Evolutionary conservation across 2,329 filamentous ascomycete genomes (phyloP).

Genomic region (Coleophoma crateriformis): DNA sequence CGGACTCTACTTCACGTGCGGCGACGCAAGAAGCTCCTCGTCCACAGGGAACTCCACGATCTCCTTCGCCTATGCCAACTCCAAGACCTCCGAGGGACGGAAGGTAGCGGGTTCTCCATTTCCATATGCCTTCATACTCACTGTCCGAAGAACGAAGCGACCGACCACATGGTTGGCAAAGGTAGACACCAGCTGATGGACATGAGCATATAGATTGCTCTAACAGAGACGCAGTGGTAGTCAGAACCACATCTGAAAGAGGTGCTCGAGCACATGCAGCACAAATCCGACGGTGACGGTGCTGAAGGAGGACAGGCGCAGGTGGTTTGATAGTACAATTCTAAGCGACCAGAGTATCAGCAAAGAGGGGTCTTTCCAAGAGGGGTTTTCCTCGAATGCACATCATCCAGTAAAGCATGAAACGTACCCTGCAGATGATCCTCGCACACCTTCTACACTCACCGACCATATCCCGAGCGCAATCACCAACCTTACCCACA

Average conservation of each 20-base stretch:
- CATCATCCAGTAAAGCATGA: not conserved
- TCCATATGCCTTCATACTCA: constrained; percentile 69
- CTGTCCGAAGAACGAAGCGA: constrained; percentile 56
- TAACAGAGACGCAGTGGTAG: constrained; percentile 25
- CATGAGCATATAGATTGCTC: constrained; percentile 21
- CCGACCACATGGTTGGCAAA: constrained; percentile 79
- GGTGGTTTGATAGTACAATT: constrained; percentile 88
- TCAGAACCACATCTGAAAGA: constrained; percentile 47
- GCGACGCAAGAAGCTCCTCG: constrained; percentile 73
- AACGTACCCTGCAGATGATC: constrained; percentile 74
- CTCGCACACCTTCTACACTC: constrained; percentile 74
- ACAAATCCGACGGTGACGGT: constrained; percentile 79
- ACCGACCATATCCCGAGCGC: constrained; percentile 81
- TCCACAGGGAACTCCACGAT: constrained; percentile 83
- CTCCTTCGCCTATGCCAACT: constrained; percentile 81
- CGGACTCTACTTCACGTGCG: constrained; percentile 71
- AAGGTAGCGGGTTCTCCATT: constrained; percentile 81
- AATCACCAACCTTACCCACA: constrained; percentile 67
- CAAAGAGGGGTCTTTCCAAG: not conserved
- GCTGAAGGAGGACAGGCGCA: constrained; percentile 57
- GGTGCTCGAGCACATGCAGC: constrained; percentile 68
- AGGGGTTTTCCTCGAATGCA: too few species aligned
- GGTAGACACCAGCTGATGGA: constrained; percentile 61
- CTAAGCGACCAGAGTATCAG: constrained; percentile 35
- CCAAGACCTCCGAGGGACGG: constrained; percentile 76